A percentile compares a stretch with the other conserved stretches of the same genome.
phyloP scores from a whole-genome alignment of 1,139 yeast species.

The Geotrichum histeridarum region DNA sequence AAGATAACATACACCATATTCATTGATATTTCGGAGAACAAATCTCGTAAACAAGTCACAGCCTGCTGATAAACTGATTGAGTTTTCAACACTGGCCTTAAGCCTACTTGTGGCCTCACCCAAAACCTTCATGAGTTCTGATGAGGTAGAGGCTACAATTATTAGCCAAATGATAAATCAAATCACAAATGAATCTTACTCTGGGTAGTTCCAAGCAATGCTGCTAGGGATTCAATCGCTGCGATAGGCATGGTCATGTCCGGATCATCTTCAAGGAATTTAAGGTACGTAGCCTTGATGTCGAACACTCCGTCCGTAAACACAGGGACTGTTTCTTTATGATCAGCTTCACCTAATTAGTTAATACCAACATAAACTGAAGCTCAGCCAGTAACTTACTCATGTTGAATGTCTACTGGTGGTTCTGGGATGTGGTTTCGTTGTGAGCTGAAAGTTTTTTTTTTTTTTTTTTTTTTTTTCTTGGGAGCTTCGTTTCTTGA shows the following conservation, averaged over 20 bases:
- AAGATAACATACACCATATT: constrained; percentile 47
- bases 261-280: constrained; percentile 75
- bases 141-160: constrained; percentile 64
- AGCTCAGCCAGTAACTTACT: constrained; percentile 1
- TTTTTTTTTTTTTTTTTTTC: no score
- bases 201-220: constrained; percentile 71
- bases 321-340: constrained; percentile 15
- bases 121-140: constrained; percentile 80
- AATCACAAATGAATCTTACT: constrained; percentile 36
- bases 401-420: constrained; percentile 3
- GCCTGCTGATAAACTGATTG: constrained; percentile 92
- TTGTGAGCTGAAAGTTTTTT: neutral
- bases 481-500: neutral
- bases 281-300: constrained; percentile 71
- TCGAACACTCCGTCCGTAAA: constrained; percentile 47
- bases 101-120: constrained; percentile 69
- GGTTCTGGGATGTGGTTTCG: neutral
- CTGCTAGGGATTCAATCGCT: constrained; percentile 90
- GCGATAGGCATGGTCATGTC: constrained; percentile 99
- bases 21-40: constrained; percentile 80
- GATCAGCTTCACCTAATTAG: neutral
- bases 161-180: neutral
- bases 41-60: constrained; percentile 95
- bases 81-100: constrained; percentile 77
- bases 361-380: neutral